Conservation (phyloP, 2,329 filamentous ascomycete species). For the Verticillium tricorpus region DNA sequence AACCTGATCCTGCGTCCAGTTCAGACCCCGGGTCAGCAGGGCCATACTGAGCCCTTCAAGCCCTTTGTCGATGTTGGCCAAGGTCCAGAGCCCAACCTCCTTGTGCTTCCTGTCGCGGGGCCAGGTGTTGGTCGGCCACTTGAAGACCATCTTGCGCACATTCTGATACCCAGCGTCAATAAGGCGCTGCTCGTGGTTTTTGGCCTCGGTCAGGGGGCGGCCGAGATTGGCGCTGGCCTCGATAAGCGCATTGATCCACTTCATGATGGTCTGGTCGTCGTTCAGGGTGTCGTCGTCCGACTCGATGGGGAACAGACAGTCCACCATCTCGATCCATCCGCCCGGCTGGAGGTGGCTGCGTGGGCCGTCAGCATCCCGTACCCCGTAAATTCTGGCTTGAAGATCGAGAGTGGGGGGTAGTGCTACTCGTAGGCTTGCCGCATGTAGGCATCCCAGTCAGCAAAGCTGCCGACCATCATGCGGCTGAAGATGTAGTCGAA, state of each 20-base stretch:
- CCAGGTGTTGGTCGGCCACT: conserved; percentile 25
- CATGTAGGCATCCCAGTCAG: conserved; percentile 12
- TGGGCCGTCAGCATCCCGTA: background rate
- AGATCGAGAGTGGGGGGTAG: background rate
- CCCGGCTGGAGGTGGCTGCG: background rate
- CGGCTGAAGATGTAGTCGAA: conserved; percentile 20
- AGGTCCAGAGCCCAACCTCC: conserved; percentile 17
- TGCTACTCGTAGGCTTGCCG: conserved; percentile 11
- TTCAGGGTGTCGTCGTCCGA: background rate
- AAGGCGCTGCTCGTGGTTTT: background rate
- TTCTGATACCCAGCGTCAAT: conserved; percentile 23
- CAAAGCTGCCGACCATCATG: conserved; percentile 15
- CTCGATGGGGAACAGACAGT: background rate
- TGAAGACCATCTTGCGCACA: conserved; percentile 20
- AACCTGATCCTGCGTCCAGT: conserved; percentile 27
- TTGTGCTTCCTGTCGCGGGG: conserved; percentile 23
- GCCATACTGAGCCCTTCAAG: conserved; percentile 29
- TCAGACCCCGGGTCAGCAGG: conserved; percentile 28
- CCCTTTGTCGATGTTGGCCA: background rate
- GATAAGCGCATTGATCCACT: background rate
- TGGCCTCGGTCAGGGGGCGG: background rate
- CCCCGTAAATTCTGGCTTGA: background rate
- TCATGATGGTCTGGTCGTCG: background rate
- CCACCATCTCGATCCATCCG: background rate
- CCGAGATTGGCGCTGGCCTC: background rate